Conservation (phyloP, 73 alveolate genomes). For the Uronychia setigera region DNA sequence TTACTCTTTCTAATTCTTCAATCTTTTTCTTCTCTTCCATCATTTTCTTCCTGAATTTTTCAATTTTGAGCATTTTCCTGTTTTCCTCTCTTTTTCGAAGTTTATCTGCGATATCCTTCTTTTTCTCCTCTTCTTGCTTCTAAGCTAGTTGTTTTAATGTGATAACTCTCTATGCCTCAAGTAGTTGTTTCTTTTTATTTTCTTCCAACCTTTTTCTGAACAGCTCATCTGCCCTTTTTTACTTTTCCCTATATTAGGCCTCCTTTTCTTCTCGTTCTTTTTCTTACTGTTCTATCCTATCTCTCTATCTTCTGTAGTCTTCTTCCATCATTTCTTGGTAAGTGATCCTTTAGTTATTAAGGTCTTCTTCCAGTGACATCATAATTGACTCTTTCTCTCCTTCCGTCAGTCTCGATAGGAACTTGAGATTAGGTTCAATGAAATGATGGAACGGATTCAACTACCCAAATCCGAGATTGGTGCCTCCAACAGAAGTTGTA, state of each 20-base stretch:
- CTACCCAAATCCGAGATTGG: no score
- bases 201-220: slow-evolving; percentile 36
- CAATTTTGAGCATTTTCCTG: background rate
- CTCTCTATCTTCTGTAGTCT: background rate
- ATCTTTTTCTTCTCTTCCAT: background rate
- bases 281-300: slow-evolving; percentile 4
- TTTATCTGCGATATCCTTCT: background rate
- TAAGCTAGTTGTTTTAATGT: background rate
- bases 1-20: background rate
- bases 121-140: background rate
- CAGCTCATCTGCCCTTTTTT: slow-evolving; percentile 31
- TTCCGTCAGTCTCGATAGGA: background rate
- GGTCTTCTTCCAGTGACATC: background rate
- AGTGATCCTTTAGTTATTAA: background rate
- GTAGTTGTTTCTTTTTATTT: slow-evolving; percentile 8
- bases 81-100: background rate
- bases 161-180: slow-evolving; percentile 18
- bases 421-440: background rate
- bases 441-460: no score
- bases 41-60: background rate
- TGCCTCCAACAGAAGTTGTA: no score
- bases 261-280: slow-evolving; percentile 1
- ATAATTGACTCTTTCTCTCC: background rate
- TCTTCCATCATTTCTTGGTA: background rate
- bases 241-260: slow-evolving; percentile 2